phyloP scores from a whole-genome alignment of 2,329 filamentous ascomycete genomes.

The Phaeoacremonium minimum region DNA sequence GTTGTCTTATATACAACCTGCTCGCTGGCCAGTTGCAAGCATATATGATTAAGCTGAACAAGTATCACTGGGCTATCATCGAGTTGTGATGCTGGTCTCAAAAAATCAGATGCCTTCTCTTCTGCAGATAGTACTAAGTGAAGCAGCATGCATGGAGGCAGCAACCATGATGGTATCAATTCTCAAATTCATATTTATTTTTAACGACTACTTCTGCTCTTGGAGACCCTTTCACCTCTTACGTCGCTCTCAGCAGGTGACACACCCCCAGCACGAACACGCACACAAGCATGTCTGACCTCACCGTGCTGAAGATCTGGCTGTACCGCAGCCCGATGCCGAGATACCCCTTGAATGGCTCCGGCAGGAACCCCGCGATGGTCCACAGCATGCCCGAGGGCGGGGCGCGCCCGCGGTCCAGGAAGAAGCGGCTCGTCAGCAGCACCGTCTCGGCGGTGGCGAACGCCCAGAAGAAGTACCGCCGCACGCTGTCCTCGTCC shows the following conservation, averaged over 20 bases:
- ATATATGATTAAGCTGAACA: too few relatives aligned
- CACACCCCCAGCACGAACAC: slow-evolving; percentile 69
- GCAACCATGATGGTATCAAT: too few relatives aligned
- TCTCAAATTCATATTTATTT: too few relatives aligned
- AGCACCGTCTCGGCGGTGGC: slow-evolving; percentile 71
- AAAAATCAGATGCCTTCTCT: too few relatives aligned
- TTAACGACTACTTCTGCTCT: too few relatives aligned
- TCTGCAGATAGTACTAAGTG: too few relatives aligned
- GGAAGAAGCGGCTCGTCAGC: slow-evolving; percentile 65
- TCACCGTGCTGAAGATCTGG: slow-evolving; percentile 67
- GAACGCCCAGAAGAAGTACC: slow-evolving; percentile 74
- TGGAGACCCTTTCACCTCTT: too few relatives aligned
- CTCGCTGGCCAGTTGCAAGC: too few relatives aligned
- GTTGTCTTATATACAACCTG: too few relatives aligned
- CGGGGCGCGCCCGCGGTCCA: slow-evolving; percentile 57
- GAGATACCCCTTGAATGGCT: slow-evolving; percentile 58
- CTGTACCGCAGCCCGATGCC: slow-evolving; percentile 60
- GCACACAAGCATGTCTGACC: slow-evolving; percentile 69
- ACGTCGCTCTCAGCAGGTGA: slow-evolving; percentile 34
- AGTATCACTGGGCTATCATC: too few relatives aligned
- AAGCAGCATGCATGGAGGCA: too few relatives aligned
- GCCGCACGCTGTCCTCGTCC: slow-evolving; percentile 22
- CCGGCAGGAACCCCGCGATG: slow-evolving; percentile 61
- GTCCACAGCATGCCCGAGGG: slow-evolving; percentile 61
- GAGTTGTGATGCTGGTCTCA: too few relatives aligned